Conservation (phyloP, 1,284 basidiomycete genomes). For the Athelia psychrophila region DNA sequence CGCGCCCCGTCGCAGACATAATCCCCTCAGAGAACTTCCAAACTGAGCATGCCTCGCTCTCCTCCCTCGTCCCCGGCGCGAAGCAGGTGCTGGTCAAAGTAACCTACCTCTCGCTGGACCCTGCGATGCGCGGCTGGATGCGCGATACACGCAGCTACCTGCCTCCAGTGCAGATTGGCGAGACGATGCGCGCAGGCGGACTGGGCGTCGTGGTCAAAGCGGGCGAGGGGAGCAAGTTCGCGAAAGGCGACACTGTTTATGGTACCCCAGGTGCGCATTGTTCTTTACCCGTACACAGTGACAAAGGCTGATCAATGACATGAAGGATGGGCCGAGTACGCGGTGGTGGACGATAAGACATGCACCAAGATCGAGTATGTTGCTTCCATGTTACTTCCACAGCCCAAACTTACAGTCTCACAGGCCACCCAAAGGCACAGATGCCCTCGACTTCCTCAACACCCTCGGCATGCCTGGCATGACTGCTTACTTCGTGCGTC, state of each 20-base stretch:
- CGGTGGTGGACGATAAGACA: slow-evolving; percentile 53
- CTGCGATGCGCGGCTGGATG: slow-evolving; percentile 85
- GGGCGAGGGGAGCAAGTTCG: slow-evolving; percentile 51
- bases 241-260: slow-evolving; percentile 65
- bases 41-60: slow-evolving; percentile 32
- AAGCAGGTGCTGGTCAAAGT: slow-evolving; percentile 71
- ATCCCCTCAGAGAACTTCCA: too few relatives aligned
- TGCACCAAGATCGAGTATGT: slow-evolving; percentile 54
- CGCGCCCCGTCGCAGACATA: too few relatives aligned
- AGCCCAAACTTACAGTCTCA: slow-evolving; percentile 21
- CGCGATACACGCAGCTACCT: slow-evolving; percentile 67
- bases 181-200: slow-evolving; percentile 75
- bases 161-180: slow-evolving; percentile 78
- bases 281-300: not conserved
- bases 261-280: slow-evolving; percentile 56
- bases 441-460: slow-evolving; percentile 74
- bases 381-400: not conserved
- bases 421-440: slow-evolving; percentile 49
- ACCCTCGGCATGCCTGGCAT: slow-evolving; percentile 69
- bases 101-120: slow-evolving; percentile 77
- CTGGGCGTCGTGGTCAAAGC: slow-evolving; percentile 68
- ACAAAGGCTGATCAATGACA: not conserved
- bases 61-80: slow-evolving; percentile 49
- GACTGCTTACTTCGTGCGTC: slow-evolving; percentile 81
- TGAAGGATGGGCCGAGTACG: slow-evolving; percentile 81